phyloP scores from a whole-genome alignment of 2,329 filamentous ascomycete genomes.

The Pyrenophora tritici-repentis region DNA sequence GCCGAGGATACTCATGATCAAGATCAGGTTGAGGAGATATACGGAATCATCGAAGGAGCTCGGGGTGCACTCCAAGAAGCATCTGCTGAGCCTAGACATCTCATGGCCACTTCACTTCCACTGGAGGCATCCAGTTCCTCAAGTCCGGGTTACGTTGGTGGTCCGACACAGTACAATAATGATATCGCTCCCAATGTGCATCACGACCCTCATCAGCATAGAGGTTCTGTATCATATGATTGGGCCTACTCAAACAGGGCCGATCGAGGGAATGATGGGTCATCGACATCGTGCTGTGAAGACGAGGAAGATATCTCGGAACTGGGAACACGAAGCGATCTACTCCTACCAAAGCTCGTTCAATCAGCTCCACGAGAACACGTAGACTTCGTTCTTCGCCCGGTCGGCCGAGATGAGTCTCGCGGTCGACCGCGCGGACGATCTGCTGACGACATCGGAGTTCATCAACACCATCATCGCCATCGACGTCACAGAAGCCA shows the following conservation, averaged over 20 bases:
- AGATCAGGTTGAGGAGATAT: slow-evolving; percentile 45
- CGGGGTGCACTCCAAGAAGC: slow-evolving; percentile 43
- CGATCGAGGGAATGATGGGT: slow-evolving; percentile 1
- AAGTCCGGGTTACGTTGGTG: not conserved
- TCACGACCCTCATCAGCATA: slow-evolving; percentile 8
- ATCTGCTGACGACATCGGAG: slow-evolving; percentile 3
- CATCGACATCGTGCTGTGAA: slow-evolving; percentile 16
- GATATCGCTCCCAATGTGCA: slow-evolving; percentile 9
- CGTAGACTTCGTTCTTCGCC: slow-evolving; percentile 38
- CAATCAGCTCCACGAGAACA: slow-evolving; percentile 34
- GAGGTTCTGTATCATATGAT: slow-evolving; percentile 28
- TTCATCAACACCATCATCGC: slow-evolving; percentile 18
- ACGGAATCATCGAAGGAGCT: slow-evolving; percentile 48
- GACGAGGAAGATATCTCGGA: slow-evolving; percentile 10
- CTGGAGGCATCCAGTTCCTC: slow-evolving; percentile 22
- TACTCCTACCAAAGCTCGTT: slow-evolving; percentile 26
- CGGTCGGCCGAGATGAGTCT: slow-evolving; percentile 29
- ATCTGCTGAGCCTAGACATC: slow-evolving; percentile 24
- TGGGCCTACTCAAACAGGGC: slow-evolving; percentile 31
- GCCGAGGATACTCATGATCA: slow-evolving; percentile 42
- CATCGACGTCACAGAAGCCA: slow-evolving; percentile 15
- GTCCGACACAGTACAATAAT: not conserved
- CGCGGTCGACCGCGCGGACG: slow-evolving; percentile 29
- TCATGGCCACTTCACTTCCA: slow-evolving; percentile 31
- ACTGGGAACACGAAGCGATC: slow-evolving; percentile 26